Percentiles rank a stretch among this genome's conserved stretches.
Conservation (phyloP, 495 filamentous ascomycete species). For the Geoglossum glabrum region DNA sequence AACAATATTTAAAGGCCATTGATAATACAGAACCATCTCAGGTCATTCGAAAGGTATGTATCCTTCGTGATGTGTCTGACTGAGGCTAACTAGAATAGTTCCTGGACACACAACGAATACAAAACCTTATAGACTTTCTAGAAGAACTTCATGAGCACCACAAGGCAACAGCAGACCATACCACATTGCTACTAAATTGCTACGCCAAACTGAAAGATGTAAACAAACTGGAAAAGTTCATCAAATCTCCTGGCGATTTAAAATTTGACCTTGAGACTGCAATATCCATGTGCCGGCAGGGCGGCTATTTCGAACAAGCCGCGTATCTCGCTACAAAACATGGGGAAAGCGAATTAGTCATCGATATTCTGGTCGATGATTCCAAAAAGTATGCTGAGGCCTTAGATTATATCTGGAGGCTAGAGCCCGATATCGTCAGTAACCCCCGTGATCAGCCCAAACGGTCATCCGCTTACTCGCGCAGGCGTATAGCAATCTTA, state of each 20-base stretch:
- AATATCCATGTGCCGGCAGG: conserved; percentile 93
- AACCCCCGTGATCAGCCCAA: not conserved
- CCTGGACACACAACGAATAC: conserved; percentile 86
- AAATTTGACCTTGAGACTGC: conserved; percentile 96
- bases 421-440: conserved; percentile 64
- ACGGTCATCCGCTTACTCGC: conserved; percentile 12
- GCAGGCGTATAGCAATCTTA: conserved; percentile 70
- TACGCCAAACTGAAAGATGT: conserved; percentile 96
- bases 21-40: conserved; percentile 89
- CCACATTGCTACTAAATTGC: conserved; percentile 83
- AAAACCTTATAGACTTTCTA: conserved; percentile 92
- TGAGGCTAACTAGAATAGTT: conserved; percentile 32
- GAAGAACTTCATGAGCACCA: conserved; percentile 92
- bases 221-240: conserved; percentile 84
- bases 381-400: conserved; percentile 76
- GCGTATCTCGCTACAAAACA: conserved; percentile 91
- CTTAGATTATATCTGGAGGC: conserved; percentile 69
- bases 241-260: conserved; percentile 81
- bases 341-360: conserved; percentile 78
- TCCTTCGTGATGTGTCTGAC: not conserved
- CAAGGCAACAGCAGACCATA: conserved; percentile 87
- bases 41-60: conserved; percentile 63
- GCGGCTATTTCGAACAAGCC: conserved; percentile 92
- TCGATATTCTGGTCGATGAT: conserved; percentile 90
- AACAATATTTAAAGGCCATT: conserved; percentile 90